These are phyloP conservation scores for Acer campestre DNA, from an alignment of 345 rosid species.

Conservation along the genomic window DNA sequence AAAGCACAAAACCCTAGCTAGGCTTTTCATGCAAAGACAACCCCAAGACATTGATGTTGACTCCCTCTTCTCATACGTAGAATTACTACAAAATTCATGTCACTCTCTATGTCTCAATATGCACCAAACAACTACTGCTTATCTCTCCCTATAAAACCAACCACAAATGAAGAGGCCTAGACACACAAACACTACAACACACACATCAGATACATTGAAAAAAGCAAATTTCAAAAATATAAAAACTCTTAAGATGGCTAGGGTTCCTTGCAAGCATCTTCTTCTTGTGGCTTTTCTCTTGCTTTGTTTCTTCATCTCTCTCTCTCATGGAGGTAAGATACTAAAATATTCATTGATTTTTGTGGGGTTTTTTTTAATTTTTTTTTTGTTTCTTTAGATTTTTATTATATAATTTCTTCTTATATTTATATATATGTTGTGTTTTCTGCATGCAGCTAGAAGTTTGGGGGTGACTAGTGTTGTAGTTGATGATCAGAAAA, in stretches of 20 bases:
- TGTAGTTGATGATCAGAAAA: constrained; percentile 11
- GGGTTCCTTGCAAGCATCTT: constrained; percentile 37
- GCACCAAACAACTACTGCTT: background rate
- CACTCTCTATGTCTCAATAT: constrained; percentile 25
- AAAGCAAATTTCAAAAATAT: too few species aligned
- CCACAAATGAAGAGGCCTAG: constrained; percentile 3
- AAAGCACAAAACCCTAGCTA: constrained; percentile 1
- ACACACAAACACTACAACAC: background rate
- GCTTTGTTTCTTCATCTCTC: constrained; percentile 46
- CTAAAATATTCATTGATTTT: background rate
- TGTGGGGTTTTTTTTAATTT: background rate
- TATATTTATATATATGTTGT: background rate
- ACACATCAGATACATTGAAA: background rate
- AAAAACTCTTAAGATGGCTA: constrained; percentile 29
- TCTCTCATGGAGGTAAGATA: constrained; percentile 33
- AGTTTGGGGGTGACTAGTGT: constrained; percentile 30
- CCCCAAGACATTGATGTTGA: constrained; percentile 47
- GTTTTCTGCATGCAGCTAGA: constrained; percentile 39
- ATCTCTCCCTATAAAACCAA: constrained; percentile 31
- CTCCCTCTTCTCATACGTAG: constrained; percentile 33
- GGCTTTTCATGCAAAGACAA: constrained; percentile 37
- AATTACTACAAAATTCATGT: constrained; percentile 44
- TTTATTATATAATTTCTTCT: background rate
- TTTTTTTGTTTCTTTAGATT: background rate
- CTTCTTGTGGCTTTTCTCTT: constrained; percentile 40